A percentile compares a stretch with the other conserved stretches of the same genome.
These are phyloP conservation scores for Aspergillus alliaceus DNA, from an alignment of 2,329 filamentous ascomycete genomes.

Conservation along the genomic window DNA sequence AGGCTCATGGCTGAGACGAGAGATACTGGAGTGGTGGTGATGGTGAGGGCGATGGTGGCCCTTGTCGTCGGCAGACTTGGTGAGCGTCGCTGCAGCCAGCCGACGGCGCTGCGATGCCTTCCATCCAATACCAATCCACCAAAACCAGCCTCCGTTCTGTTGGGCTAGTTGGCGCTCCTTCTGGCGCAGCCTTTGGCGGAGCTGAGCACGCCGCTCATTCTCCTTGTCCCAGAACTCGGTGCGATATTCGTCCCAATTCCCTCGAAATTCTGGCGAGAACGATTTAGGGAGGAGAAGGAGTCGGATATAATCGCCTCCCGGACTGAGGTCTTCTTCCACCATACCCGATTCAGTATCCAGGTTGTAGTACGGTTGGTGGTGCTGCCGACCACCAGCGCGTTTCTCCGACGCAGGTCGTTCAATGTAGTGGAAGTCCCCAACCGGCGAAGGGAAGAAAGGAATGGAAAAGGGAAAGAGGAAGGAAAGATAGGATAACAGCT, in stretches of 20 bases:
- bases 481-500: slow-evolving; percentile 68
- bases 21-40: slow-evolving; percentile 28
- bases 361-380: slow-evolving; percentile 46
- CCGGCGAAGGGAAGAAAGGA: slow-evolving; percentile 60
- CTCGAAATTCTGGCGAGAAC: slow-evolving; percentile 89
- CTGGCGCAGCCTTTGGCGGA: slow-evolving; percentile 69
- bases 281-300: slow-evolving; percentile 88
- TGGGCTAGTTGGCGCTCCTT: slow-evolving; percentile 68
- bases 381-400: slow-evolving; percentile 35
- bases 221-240: slow-evolving; percentile 96
- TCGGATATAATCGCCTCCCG: slow-evolving; percentile 89
- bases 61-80: slow-evolving; percentile 30
- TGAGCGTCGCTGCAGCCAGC: slow-evolving; percentile 27
- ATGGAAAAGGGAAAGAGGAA: slow-evolving; percentile 77
- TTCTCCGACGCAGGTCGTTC: slow-evolving; percentile 55
- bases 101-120: slow-evolving; percentile 33
- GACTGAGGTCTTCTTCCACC: slow-evolving; percentile 85
- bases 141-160: slow-evolving; percentile 71
- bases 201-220: slow-evolving; percentile 78
- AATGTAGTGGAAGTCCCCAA: slow-evolving; percentile 75
- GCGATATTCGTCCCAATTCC: slow-evolving; percentile 95
- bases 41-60: slow-evolving; percentile 30
- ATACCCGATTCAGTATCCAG: slow-evolving; percentile 62
- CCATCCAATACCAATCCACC: slow-evolving; percentile 72
- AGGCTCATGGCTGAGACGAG: slow-evolving; percentile 29